Base-by-base conservation (phyloP, 176 grass and related monocot genomes). In the Ensete glaucum region DNA sequence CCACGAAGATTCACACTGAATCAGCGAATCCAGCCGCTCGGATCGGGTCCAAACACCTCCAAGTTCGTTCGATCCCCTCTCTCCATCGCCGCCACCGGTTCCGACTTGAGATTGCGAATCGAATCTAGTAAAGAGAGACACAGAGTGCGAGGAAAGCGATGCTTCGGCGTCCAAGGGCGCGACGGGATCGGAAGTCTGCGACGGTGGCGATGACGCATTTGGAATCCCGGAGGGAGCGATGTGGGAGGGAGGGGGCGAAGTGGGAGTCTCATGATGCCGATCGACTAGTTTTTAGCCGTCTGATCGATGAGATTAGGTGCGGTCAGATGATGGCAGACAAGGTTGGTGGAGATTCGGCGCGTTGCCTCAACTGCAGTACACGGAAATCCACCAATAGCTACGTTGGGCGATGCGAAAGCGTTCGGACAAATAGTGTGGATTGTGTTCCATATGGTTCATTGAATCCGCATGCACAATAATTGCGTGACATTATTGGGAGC, bases 1-100 rank as follows among this genome's bases (percentile, higher is more conserved):
- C 51, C 52, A 54, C 52, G n/a, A 67, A 34, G 73, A 85, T 79
- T 60, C 48, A 10, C 71, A 54, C 72, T 23, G 24, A 56, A 53
- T 55, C 72, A 27, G 53, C 72, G 25, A 10, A 72, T 8, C 34
- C 26, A 43, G 26, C 17, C 25, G 65, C 65, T 67, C 65, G 43
- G 12, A 67, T 67, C 67, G 43, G 64, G 16, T 34, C 64, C 64
- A 34, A 50, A 50, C 27, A 50, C 17, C 34, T 50, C 34, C 34
- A 0, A 4, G 9, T 27, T 50, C 34, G 9, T 27, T 50, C 34
- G 67, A 69, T 8, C 48, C 1, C 43, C 57, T 17, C 17, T 60
- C 16, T 2, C 15, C 57, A 60, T n/a, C 57, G 17, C 57, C 57
- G 57, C 57, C 57, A 17, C 16, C 15, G 48, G 51, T 69, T 7